Percentiles rank a stretch among this genome's conserved stretches.
Conservation (phyloP, 192 early-diverging fungal species). For the Coemansia sp. region DNA sequence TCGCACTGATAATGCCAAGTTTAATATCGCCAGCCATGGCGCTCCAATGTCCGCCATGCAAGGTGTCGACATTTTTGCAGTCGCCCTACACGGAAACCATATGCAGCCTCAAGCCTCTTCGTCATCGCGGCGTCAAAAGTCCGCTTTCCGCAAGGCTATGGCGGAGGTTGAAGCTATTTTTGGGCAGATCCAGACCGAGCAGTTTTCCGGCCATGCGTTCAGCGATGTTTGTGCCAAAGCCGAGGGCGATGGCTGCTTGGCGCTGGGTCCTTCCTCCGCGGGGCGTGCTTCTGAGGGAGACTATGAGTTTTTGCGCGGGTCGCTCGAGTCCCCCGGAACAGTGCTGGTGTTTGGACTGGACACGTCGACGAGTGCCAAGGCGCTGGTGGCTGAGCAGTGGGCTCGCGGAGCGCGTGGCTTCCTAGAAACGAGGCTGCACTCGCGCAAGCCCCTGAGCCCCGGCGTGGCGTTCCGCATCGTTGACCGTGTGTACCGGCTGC, state of each 20-base stretch:
- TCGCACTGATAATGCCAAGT: slow-evolving; percentile 20
- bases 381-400: slow-evolving; percentile 29
- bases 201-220: slow-evolving; percentile 21
- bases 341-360: slow-evolving; percentile 55
- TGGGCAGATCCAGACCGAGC: slow-evolving; percentile 16
- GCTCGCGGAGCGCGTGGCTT: slow-evolving; percentile 20
- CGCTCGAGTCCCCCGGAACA: slow-evolving; percentile 28
- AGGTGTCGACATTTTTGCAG: slow-evolving; percentile 36
- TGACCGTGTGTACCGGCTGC: slow-evolving; percentile 62
- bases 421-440: slow-evolving; percentile 29
- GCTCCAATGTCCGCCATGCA: slow-evolving; percentile 2
- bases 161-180: slow-evolving; percentile 31
- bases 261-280: slow-evolving; percentile 59
- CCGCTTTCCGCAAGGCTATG: slow-evolving; percentile 35
- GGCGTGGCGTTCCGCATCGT: slow-evolving; percentile 37
- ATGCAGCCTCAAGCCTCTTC: not conserved
- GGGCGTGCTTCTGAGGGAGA: slow-evolving; percentile 21
- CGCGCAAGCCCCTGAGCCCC: slow-evolving; percentile 12
- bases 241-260: slow-evolving; percentile 53
- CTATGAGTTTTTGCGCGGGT: slow-evolving; percentile 55
- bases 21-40: slow-evolving; percentile 5
- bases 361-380: slow-evolving; percentile 18
- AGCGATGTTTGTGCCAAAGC: slow-evolving; percentile 51
- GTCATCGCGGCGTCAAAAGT: slow-evolving; percentile 25
- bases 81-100: slow-evolving; percentile 26